Base-by-base conservation (phyloP, 495 filamentous ascomycete genomes). In the Podospora fimiseda region DNA sequence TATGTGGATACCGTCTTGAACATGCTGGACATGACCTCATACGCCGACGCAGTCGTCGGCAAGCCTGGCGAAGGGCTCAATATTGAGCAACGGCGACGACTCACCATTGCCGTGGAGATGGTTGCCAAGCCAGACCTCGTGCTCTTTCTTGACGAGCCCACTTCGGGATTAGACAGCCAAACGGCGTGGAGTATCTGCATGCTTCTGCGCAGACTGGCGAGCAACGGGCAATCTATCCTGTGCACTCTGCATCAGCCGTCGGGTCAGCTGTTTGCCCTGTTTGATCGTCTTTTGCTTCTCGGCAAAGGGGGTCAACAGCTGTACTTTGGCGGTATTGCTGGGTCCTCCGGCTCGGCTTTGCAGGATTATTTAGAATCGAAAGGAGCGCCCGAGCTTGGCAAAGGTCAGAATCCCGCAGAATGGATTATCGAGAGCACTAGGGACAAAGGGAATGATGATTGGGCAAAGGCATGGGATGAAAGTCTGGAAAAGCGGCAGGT, bases 51-150 rank as follows among this genome's bases (percentile, higher is more conserved):
- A 3, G 75, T 94, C 37, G 83, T 95, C 23, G 86, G 88, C 57
- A 80, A 87, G n/a, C 82, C 85, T 0, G 87, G 86, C 11, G 83
- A 87, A 68, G 60, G 58, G 14, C 61, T 70, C 18, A 63, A 63
- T 8, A 70, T 79, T 0, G 75, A 79, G 52, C 58, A 79, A 60
- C 64, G 69, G 61, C 68, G 87, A 74, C 50, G 85, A 39, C 52
- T 94, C 2, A 95, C 90, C 2, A 94, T 96, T 53, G 90, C 85
- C 49, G 89, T 96, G 4, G 90, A 96, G 61, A 69, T 96, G 9
- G 89, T 85, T 2, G 89, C 90, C 7, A 90, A 88, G 59, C 90
- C 90, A 0, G 80, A 79, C 33, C 71, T 89, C 0, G 55, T 87
- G 5, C 76, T 89, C 56, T 87, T 88, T 62, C 64, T 88, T 22